Percentiles rank a stretch among this genome's conserved stretches.
phyloP scores from a whole-genome alignment of 495 filamentous ascomycete species.

The Aspergillus wentii region DNA sequence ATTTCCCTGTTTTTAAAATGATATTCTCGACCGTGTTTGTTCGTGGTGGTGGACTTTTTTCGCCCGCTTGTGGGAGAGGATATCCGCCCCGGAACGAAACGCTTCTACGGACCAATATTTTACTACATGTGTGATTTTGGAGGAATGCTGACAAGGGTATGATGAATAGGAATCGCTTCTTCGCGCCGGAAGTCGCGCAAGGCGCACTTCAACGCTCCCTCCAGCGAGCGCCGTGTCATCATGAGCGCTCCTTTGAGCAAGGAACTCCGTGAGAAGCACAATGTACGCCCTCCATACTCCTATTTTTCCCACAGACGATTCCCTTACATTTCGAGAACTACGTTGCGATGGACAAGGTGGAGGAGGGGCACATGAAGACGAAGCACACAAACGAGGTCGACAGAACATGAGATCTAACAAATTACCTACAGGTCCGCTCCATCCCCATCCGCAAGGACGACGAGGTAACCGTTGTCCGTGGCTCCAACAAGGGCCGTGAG shows the following conservation, averaged over 20 bases:
- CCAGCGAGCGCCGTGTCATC: slow-evolving; percentile 82
- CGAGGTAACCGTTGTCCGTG: slow-evolving; percentile 84
- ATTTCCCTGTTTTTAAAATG: slow-evolving; percentile 2
- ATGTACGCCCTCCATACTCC: slow-evolving; percentile 48
- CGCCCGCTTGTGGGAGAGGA: too few relatives aligned
- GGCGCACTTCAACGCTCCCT: slow-evolving; percentile 91
- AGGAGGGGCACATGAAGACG: slow-evolving; percentile 3
- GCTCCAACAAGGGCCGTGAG: slow-evolving; percentile 89
- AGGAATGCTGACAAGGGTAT: slow-evolving; percentile 20
- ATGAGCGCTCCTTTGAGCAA: slow-evolving; percentile 93
- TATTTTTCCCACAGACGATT: background rate
- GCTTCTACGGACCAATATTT: too few relatives aligned
- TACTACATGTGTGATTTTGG: background rate
- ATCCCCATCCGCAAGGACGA: slow-evolving; percentile 99
- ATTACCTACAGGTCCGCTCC: slow-evolving; percentile 68
- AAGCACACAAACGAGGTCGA: slow-evolving; percentile 2
- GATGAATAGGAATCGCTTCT: slow-evolving; percentile 58
- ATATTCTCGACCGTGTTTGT: too few relatives aligned
- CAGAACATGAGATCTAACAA: slow-evolving; percentile 18
- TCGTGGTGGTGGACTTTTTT: too few relatives aligned
- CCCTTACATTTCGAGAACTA: slow-evolving; percentile 2
- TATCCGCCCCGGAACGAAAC: too few relatives aligned
- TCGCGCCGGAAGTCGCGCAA: slow-evolving; percentile 96
- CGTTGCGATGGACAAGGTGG: slow-evolving; percentile 1
- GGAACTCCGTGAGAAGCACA: slow-evolving; percentile 93